Percentiles rank a stretch among this genome's conserved stretches.
Evolutionary conservation across 2,329 filamentous ascomycete species (phyloP).

Genomic region (Alternaria gansuensis): DNA sequence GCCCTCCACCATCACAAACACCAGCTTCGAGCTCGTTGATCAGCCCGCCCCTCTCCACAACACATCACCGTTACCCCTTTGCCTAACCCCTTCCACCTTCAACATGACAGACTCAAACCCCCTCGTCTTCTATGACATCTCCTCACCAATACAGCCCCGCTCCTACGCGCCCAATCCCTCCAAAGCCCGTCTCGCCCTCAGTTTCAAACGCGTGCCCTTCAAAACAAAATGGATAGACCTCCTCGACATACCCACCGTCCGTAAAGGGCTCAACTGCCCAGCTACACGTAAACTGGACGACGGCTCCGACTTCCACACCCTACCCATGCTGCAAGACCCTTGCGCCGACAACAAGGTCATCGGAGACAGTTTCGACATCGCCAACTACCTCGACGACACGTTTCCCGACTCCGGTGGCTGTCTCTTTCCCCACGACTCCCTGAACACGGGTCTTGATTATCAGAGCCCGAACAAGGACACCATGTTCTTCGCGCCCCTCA

Average conservation of each 20-base stretch:
- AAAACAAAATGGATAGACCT: constrained; percentile 64
- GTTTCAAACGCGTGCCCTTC: constrained; percentile 60
- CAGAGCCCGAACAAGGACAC: constrained; percentile 40
- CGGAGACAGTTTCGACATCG: constrained; percentile 73
- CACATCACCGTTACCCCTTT: not conserved
- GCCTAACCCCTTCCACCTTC: not conserved
- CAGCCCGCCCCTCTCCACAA: not conserved
- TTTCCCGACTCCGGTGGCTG: constrained; percentile 60
- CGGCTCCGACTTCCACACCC: constrained; percentile 67
- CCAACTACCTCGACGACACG: constrained; percentile 64
- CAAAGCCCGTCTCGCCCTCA: constrained; percentile 62
- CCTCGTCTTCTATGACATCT: constrained; percentile 61
- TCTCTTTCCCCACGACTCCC: constrained; percentile 58
- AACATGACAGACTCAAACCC: constrained; percentile 38
- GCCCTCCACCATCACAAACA: not conserved
- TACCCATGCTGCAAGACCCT: constrained; percentile 65
- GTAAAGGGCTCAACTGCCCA: constrained; percentile 57
- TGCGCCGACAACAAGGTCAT: constrained; percentile 52
- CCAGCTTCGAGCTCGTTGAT: not conserved
- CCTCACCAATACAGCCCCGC: constrained; percentile 50
- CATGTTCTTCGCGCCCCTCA: constrained; percentile 41
- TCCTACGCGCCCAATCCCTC: constrained; percentile 62
- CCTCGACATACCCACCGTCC: constrained; percentile 59
- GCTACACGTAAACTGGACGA: constrained; percentile 65
- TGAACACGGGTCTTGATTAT: constrained; percentile 35